A percentile compares a stretch with the other conserved stretches of the same genome.
phyloP scores from a whole-genome alignment of 306 rosid species.

The Corylus avellana region DNA sequence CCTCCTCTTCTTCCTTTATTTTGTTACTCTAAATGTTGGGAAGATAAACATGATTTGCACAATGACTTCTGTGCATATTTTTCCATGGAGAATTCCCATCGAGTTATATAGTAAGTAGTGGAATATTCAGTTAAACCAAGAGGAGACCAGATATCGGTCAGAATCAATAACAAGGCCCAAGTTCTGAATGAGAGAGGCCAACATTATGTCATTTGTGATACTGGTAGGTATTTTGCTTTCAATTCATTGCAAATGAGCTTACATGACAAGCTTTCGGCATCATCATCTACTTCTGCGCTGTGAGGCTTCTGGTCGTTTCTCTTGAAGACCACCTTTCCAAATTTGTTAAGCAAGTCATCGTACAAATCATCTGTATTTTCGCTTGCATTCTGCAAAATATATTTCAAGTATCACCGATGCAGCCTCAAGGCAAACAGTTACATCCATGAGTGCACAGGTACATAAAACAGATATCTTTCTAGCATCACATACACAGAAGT shows the following conservation, averaged over 20 bases:
- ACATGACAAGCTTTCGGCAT: slow-evolving; percentile 93
- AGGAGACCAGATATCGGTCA: background rate
- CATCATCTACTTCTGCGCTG: slow-evolving; percentile 80
- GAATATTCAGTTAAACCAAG: background rate
- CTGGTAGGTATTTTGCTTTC: background rate
- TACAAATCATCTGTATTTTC: slow-evolving; percentile 84
- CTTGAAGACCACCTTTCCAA: slow-evolving; percentile 80
- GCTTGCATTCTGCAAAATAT: slow-evolving; percentile 61
- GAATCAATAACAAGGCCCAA: background rate
- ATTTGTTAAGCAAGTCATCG: slow-evolving; percentile 75
- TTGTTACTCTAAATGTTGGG: background rate
- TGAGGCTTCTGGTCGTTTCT: slow-evolving; percentile 64
- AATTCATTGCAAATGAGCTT: slow-evolving; percentile 37
- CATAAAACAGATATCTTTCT: background rate
- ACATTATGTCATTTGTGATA: background rate
- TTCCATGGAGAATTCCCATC: background rate
- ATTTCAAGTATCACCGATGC: slow-evolving; percentile 11
- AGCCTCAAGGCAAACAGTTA: background rate
- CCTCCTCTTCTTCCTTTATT: background rate
- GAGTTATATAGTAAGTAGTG: background rate
- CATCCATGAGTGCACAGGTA: background rate
- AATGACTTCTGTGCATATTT: background rate
- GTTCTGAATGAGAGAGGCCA: slow-evolving; percentile 5
- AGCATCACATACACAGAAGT: background rate
- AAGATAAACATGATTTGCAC: background rate